These are phyloP conservation scores for Apiotrichum akiyoshidainum DNA, from an alignment of 1,284 basidiomycete genomes.

Conservation along the genomic window DNA sequence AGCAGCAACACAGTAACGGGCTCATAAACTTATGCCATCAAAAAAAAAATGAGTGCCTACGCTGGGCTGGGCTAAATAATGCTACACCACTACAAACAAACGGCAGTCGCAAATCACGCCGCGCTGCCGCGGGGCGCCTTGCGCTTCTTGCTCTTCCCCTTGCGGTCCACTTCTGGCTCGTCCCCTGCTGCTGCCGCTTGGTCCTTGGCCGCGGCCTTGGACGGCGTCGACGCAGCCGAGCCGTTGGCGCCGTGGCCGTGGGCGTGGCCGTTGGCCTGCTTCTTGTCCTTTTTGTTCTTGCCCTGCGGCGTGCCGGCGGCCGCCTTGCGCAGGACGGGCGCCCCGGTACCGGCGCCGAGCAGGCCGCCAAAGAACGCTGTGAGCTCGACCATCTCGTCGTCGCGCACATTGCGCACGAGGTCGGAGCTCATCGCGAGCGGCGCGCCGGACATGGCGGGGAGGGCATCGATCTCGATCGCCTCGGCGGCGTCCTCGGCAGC, in stretches of 20 bases:
- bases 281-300: not conserved
- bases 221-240: constrained; percentile 8
- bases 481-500: constrained; percentile 9
- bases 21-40: not conserved
- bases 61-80: too few relatives aligned
- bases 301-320: not conserved
- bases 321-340: constrained; percentile 1
- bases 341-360: not conserved
- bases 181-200: constrained; percentile 10
- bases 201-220: constrained; percentile 3
- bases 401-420: constrained; percentile 13
- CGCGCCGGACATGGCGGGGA: not conserved
- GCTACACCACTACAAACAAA: not conserved
- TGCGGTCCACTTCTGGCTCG: constrained; percentile 14
- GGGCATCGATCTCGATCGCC: constrained; percentile 7
- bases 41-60: too few relatives aligned
- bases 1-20: too few relatives aligned
- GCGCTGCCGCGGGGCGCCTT: constrained; percentile 21
- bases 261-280: not conserved
- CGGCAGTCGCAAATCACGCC: constrained; percentile 4
- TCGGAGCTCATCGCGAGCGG: constrained; percentile 5
- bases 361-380: constrained; percentile 16
- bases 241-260: constrained; percentile 1
- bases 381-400: constrained; percentile 20
- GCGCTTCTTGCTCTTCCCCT: constrained; percentile 23